Evolutionary conservation across 2,329 filamentous ascomycete genomes (phyloP).

Genomic region (Pseudocercospora ulei): DNA sequence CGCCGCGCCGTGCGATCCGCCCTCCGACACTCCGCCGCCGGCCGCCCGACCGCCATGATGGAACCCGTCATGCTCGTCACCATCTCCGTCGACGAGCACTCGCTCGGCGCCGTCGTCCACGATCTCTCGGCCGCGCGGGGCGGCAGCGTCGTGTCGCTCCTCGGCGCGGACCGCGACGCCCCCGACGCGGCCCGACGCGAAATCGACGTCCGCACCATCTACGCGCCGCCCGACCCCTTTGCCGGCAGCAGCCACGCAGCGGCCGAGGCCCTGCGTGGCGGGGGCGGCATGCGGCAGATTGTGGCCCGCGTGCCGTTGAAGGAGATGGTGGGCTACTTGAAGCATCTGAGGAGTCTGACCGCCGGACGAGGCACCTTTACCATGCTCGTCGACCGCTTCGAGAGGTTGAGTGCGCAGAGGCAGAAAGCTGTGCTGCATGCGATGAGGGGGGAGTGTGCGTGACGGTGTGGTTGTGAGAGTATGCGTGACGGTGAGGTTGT

Average conservation of each 20-base stretch:
- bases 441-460: slow-evolving; percentile 30
- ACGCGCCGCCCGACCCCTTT: slow-evolving; percentile 82
- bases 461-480: slow-evolving; percentile 3
- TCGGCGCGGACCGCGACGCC: slow-evolving; percentile 33
- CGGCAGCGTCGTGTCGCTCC: slow-evolving; percentile 62
- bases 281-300: slow-evolving; percentile 45
- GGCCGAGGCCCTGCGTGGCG: slow-evolving; percentile 16
- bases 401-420: slow-evolving; percentile 53
- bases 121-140: slow-evolving; percentile 66
- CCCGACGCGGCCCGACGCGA: slow-evolving; percentile 5
- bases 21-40: slow-evolving; percentile 51
- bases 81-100: slow-evolving; percentile 74
- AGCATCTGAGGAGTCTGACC: slow-evolving; percentile 78
- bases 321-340: slow-evolving; percentile 93
- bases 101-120: slow-evolving; percentile 72
- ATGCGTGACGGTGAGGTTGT: too few relatives aligned
- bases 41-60: slow-evolving; percentile 56
- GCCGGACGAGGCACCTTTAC: slow-evolving; percentile 71
- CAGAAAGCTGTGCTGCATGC: slow-evolving; percentile 47
- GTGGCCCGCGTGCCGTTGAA: slow-evolving; percentile 82
- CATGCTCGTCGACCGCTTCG: slow-evolving; percentile 63
- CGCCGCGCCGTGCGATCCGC: slow-evolving; percentile 59
- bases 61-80: slow-evolving; percentile 89
- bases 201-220: slow-evolving; percentile 67
- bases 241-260: slow-evolving; percentile 21